Conservation (phyloP, 768 basidiomycete species). For the Phaffia tasmanica region DNA sequence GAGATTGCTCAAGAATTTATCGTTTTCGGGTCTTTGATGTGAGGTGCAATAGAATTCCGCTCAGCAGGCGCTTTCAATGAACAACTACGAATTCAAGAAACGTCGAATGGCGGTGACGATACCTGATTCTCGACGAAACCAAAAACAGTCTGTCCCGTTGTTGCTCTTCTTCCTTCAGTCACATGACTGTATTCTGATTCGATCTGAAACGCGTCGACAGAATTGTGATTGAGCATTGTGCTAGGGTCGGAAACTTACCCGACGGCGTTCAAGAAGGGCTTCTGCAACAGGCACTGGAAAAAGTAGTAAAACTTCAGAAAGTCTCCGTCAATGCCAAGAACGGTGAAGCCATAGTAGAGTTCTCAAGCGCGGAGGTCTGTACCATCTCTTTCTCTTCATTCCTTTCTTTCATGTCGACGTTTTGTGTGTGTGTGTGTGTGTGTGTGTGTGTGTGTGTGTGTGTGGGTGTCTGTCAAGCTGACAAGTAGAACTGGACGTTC, state of each 20-base stretch:
- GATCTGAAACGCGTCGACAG: constrained; percentile 43
- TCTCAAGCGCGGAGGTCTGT: constrained; percentile 41
- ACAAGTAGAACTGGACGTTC: not conserved
- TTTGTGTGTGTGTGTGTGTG: too few species aligned
- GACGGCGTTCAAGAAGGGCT: constrained; percentile 74
- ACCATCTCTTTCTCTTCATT: constrained; percentile 20
- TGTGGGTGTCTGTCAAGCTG: not conserved
- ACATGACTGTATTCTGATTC: not conserved
- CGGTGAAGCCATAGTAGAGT: constrained; percentile 42
- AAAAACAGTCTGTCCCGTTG: constrained; percentile 44
- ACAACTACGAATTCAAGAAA: constrained; percentile 79
- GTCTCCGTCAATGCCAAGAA: constrained; percentile 59
- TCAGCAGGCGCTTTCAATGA: constrained; percentile 57
- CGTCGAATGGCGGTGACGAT: constrained; percentile 81
- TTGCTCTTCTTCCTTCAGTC: not conserved
- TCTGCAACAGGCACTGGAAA: constrained; percentile 79
- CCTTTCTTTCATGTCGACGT: too few species aligned
- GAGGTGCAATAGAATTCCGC: constrained; percentile 51
- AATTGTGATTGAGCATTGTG: constrained; percentile 55
- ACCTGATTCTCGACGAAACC: constrained; percentile 58
- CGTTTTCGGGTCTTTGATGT: not conserved
- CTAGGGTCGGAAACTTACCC: constrained; percentile 66
- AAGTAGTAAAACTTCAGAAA: constrained; percentile 52
- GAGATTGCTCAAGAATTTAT: not conserved
- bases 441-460: too few species aligned